These are phyloP conservation scores for Nakaseomyces delphensis DNA, from an alignment of 1,139 yeast genomes.

Conservation along the genomic window DNA sequence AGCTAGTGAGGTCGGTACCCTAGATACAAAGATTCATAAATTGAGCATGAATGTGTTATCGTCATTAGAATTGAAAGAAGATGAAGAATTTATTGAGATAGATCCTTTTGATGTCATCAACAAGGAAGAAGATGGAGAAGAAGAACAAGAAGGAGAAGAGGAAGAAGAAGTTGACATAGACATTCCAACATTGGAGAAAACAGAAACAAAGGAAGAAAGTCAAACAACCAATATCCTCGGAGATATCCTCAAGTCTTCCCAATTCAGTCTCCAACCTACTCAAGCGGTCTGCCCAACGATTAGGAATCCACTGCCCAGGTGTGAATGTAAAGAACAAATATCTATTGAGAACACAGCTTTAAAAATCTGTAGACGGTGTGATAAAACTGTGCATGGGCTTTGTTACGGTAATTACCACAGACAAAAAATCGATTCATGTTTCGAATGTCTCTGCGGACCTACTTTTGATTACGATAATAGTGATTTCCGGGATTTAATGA, in stretches of 20 bases:
- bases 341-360: constrained; percentile 13
- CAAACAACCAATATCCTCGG: constrained; percentile 32
- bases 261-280: constrained; percentile 25
- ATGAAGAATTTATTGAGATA: constrained; percentile 12
- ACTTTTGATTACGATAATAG: constrained; percentile 15
- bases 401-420: constrained; percentile 27
- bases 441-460: constrained; percentile 25
- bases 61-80: constrained; percentile 16
- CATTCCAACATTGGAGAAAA: no score
- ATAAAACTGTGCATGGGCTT: constrained; percentile 24
- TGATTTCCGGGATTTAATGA: constrained; percentile 23
- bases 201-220: constrained; percentile 9
- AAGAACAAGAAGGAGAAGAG: not conserved
- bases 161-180: constrained; percentile 6
- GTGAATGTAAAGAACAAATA: constrained; percentile 30
- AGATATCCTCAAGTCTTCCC: constrained; percentile 25
- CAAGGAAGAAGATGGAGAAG: not conserved
- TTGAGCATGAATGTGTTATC: constrained; percentile 22
- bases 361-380: constrained; percentile 26
- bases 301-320: constrained; percentile 10
- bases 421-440: constrained; percentile 18
- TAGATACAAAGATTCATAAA: constrained; percentile 25
- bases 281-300: constrained; percentile 17
- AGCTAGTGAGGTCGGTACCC: constrained; percentile 21
- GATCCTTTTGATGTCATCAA: constrained; percentile 31